A percentile compares a stretch with the other conserved stretches of the same genome.
Conservation (phyloP, 768 basidiomycete genomes). For the Calocybe cyanea region DNA sequence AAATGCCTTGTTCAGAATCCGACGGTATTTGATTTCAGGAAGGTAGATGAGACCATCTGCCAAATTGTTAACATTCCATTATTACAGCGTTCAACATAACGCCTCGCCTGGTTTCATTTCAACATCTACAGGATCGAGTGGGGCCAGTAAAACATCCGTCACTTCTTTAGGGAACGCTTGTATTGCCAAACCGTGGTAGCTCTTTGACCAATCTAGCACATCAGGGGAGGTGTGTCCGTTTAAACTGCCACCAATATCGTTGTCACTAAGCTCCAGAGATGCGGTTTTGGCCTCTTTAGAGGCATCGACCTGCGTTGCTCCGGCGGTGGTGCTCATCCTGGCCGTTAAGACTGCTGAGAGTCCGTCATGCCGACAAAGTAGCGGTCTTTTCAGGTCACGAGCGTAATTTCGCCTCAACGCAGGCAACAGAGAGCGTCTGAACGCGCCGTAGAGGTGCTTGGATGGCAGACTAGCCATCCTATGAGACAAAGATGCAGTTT, state of each 20-base stretch:
- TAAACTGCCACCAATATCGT: not conserved
- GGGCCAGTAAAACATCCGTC: conserved; percentile 67
- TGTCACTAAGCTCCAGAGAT: not conserved
- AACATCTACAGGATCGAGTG: conserved; percentile 73
- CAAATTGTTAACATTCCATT: not conserved
- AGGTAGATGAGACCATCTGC: conserved; percentile 91
- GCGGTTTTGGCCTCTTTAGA: not conserved
- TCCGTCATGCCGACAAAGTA: conserved; percentile 6
- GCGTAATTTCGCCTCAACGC: conserved; percentile 7
- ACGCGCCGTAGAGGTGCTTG: conserved; percentile 13
- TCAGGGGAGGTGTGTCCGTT: not conserved
- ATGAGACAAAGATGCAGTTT: too few relatives aligned
- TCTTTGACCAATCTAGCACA: conserved; percentile 81
- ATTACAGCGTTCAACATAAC: not conserved
- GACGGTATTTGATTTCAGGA: conserved; percentile 95
- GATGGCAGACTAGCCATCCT: conserved; percentile 22
- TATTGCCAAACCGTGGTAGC: conserved; percentile 76
- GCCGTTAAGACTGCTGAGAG: conserved; percentile 4
- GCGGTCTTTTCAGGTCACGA: conserved; percentile 4
- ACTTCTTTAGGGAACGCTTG: conserved; percentile 76
- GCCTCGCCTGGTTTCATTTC: conserved; percentile 90
- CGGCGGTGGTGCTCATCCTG: conserved; percentile 9
- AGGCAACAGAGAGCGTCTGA: conserved; percentile 5
- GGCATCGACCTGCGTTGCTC: too few relatives aligned
- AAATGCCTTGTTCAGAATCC: conserved; percentile 88